phyloP scores from a whole-genome alignment of 352 stramenopile species.

The Phytophthora tubulina region DNA sequence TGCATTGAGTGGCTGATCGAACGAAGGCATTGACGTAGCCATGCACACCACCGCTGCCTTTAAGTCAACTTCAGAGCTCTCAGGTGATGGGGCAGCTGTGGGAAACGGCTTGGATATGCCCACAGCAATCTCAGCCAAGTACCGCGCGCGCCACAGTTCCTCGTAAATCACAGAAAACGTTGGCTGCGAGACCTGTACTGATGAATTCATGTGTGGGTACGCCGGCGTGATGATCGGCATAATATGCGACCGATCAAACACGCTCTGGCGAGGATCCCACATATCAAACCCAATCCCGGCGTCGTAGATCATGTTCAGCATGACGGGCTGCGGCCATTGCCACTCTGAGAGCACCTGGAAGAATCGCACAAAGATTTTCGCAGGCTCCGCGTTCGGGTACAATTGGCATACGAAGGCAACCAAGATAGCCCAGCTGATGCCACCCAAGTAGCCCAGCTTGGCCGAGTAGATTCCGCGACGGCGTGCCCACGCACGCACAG shows the following conservation, averaged over 20 bases:
- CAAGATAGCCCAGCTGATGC: constrained; percentile 98
- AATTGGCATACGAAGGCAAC: constrained; percentile 95
- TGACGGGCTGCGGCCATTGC: constrained; percentile 84
- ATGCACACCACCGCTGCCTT: constrained; percentile 51
- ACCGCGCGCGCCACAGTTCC: constrained; percentile 87
- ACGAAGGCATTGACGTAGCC: constrained; percentile 46
- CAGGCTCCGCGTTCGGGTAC: constrained; percentile 77
- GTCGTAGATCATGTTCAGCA: constrained; percentile 90
- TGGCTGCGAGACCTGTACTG: constrained; percentile 95
- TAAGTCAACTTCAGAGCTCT: constrained; percentile 43
- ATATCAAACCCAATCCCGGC: constrained; percentile 84
- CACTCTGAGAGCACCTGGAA: constrained; percentile 89
- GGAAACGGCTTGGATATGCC: constrained; percentile 58
- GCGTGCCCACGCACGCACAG: constrained; percentile 81
- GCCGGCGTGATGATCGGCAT: constrained; percentile 99
- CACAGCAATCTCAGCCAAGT: constrained; percentile 72
- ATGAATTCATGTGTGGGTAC: constrained; percentile 98
- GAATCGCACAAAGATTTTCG: constrained; percentile 84
- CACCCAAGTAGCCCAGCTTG: constrained; percentile 97
- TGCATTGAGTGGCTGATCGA: constrained; percentile 30
- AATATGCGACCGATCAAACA: constrained; percentile 93
- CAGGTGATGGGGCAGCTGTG: constrained; percentile 20
- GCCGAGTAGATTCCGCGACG: constrained; percentile 97
- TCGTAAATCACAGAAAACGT: constrained; percentile 95
- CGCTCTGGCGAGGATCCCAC: constrained; percentile 88